phyloP scores from a whole-genome alignment of 495 filamentous ascomycete species.

The Geopyxis carbonaria region DNA sequence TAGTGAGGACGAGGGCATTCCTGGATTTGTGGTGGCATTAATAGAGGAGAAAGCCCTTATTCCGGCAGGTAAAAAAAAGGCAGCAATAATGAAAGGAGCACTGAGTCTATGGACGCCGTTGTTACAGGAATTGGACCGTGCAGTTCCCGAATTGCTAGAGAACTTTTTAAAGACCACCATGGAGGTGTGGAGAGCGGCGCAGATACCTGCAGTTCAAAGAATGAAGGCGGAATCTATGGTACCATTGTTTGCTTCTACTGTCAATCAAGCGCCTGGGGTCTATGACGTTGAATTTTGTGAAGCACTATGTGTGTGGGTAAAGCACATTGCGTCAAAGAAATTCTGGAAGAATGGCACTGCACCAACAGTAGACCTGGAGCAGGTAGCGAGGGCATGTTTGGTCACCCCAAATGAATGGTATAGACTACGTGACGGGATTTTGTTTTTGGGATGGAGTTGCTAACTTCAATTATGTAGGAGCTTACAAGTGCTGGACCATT shows the following conservation, averaged over 20 bases:
- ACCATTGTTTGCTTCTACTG: too few species aligned
- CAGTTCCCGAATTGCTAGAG: constrained; percentile 11
- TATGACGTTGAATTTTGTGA: constrained; percentile 12
- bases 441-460: not conserved
- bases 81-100: constrained; percentile 17
- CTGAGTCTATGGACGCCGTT: constrained; percentile 20
- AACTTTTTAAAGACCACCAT: constrained; percentile 18
- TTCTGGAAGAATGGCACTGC: constrained; percentile 3
- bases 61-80: constrained; percentile 21
- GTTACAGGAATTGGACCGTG: constrained; percentile 12
- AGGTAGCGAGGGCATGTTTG: constrained; percentile 14
- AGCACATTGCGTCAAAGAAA: constrained; percentile 11
- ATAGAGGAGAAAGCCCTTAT: constrained; percentile 24
- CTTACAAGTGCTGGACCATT: constrained; percentile 16
- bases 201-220: constrained; percentile 1
- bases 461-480: constrained; percentile 10
- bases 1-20: constrained; percentile 10
- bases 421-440: not conserved
- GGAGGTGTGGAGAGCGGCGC: constrained; percentile 11
- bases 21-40: constrained; percentile 16
- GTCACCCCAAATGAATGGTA: constrained; percentile 19
- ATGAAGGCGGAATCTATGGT: too few species aligned
- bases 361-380: constrained; percentile 10
- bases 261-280: not conserved
- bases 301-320: constrained; percentile 16